Evolutionary conservation across 1,284 basidiomycete species (phyloP), one percentile per base, ranked within the genome.

Genomic region (Cryptococcus neoformans): DNA sequence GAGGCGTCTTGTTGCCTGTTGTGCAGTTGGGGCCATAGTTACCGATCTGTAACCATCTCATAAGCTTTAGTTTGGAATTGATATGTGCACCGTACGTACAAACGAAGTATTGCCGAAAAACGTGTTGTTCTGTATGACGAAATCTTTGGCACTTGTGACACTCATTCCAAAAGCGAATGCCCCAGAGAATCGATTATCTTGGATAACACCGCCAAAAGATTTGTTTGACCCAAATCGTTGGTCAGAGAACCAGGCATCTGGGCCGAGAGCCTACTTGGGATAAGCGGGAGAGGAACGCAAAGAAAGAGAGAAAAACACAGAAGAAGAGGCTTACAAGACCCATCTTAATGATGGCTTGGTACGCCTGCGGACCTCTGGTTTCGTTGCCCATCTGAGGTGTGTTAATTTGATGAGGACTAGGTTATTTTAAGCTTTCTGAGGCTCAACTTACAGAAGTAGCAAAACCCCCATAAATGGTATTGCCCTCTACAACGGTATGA

Each of bases 91-190:
- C 4, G 28, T 16, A 62, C 69, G 36, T 44, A 73, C 70, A 73
- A 90, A 91, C 4, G 87, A 84, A 3, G 84, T 85, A 71, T 90
- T 90, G 11, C 85, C 87, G 11, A 83, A 54, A 47, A 92, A 79
- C 2, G 76, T 64, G 72, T 90, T 90, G 67, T 82, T 81, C 56
- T 82, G 74, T 35, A 91, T 80, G 0, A 83, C 85, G 70, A 89
- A 90, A 68, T 88, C 84, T 14, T 68, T 69, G 3, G 86, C 85
- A 6, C 84, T 84, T 16, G 82, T 82, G 44, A 89, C 80, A 10
- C 85, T 63, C 21, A 74, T 67, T 5, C 60, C 70, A 51, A 66
- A 73, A 4, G 69, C 64, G 49, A 79, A 74, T 6, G 87, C 88
- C 8, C 89, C 89, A 9, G 83, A 82, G 50, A 92, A 78, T 34